Evolutionary conservation across 176 grass and related monocot species (phyloP).

Genomic region (Metroxylon sagu): DNA sequence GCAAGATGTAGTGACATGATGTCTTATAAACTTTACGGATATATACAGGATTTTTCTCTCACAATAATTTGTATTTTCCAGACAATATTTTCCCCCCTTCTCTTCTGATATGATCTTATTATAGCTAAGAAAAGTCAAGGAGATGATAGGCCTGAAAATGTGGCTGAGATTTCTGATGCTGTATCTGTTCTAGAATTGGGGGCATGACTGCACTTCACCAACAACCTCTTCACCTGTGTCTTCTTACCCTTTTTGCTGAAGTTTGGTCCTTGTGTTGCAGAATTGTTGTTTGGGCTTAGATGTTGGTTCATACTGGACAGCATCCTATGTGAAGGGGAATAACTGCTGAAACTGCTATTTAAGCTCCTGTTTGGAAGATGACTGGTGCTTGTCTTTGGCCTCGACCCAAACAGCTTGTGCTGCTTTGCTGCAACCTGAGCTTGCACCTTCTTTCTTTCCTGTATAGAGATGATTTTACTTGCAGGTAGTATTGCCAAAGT

Average conservation of each 20-base stretch:
- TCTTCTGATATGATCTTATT: background rate
- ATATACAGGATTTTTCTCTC: too few relatives aligned
- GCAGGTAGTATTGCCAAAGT: too few relatives aligned
- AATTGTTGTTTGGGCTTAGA: conserved; percentile 29
- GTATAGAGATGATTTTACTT: conserved; percentile 20
- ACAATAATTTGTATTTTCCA: too few relatives aligned
- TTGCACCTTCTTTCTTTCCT: conserved; percentile 86
- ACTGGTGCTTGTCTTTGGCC: conserved; percentile 48
- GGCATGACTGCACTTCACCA: conserved; percentile 36
- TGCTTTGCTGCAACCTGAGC: conserved; percentile 38
- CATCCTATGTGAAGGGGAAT: conserved; percentile 42
- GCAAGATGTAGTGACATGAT: too few relatives aligned
- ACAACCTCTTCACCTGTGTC: conserved; percentile 15
- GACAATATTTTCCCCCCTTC: too few relatives aligned
- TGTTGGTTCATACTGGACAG: conserved; percentile 33
- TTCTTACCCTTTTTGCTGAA: conserved; percentile 30
- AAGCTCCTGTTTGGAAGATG: conserved; percentile 52
- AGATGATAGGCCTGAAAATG: conserved; percentile 35
- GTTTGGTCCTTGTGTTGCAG: conserved; percentile 30
- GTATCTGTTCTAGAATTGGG: conserved; percentile 46
- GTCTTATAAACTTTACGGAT: too few relatives aligned
- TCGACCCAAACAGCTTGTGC: conserved; percentile 37
- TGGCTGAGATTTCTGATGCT: conserved; percentile 31
- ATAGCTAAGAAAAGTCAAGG: conserved; percentile 28
- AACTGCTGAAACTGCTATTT: conserved; percentile 38